Base-by-base conservation (phyloP, 768 basidiomycete species). In the Rubroboletus pulcherrimus region DNA sequence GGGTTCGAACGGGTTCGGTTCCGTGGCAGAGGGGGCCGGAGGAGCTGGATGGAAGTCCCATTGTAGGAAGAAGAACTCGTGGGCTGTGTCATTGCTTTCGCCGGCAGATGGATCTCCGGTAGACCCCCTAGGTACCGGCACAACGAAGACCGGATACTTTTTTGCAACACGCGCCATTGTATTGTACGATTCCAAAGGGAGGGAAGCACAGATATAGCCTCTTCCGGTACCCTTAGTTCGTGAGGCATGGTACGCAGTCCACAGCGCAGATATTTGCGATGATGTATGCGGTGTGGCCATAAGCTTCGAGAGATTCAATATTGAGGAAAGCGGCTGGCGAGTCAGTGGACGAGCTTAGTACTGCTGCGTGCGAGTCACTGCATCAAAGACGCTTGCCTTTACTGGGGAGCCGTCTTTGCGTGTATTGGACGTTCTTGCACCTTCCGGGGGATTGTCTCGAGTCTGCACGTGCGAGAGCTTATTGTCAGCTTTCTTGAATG, bases 211-310 rank as follows among this genome's bases (percentile, higher is more conserved):
- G 30, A 98, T 79, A 67, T 82, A 93, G 10, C 91, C 91, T 35
- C 89, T 85, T 15, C 90, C 88, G 0, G 91, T 90, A 1, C 91
- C 85, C 10, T 82, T 78, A 1, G 91, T 87, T 31, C 90, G 85
- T 5, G 89, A 84, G 14, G 83, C 80, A 68, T 98, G 95, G 66
- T 95, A 98, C 0, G 89, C 81, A 4, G 84, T 90, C 96, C 96
- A 98, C 0, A 98, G 78, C 0, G 86, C 79, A 4, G 86, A 81
- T 63, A 99, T 80, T 66, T 91, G 89, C 10, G 81, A 80, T 6
- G 84, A 53, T 3, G 88, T 85, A 67, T 92, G 89, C 1, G 88
- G 82, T 10, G 80, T 79, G 26, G 81, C 74, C 54, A 90, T 64
- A 24, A 95, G 72, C 51, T 84, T 82, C 19, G 83, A 74, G 12